These are phyloP conservation scores for Anthracocystis walkeri DNA, from an alignment of 1,284 basidiomycete genomes.

Conservation along the genomic window DNA sequence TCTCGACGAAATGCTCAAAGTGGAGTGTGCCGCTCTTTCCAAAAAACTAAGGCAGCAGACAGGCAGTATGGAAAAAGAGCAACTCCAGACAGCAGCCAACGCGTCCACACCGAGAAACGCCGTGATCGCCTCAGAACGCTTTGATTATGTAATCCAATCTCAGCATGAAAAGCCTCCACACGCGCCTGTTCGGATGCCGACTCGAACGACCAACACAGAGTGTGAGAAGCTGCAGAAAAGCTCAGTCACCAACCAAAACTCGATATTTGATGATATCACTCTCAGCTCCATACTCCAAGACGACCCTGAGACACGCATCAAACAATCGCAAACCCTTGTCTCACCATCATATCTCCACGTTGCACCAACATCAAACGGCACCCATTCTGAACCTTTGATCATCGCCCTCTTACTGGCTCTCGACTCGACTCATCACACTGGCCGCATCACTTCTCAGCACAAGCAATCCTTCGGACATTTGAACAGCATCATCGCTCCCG, in stretches of 20 bases:
- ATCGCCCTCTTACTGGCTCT: background rate
- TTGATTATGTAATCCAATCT: slow-evolving; percentile 14
- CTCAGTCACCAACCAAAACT: slow-evolving; percentile 8
- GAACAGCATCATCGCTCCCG: background rate
- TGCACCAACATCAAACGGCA: background rate
- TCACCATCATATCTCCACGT: background rate
- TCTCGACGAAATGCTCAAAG: slow-evolving; percentile 7
- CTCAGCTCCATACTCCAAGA: background rate
- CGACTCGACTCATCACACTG: background rate
- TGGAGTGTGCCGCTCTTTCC: slow-evolving; percentile 15
- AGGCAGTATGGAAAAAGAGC: slow-evolving; percentile 8
- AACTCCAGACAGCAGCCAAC: slow-evolving; percentile 4
- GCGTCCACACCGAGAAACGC: background rate
- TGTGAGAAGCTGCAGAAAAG: background rate
- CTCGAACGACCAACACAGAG: background rate
- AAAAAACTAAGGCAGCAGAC: slow-evolving; percentile 19
- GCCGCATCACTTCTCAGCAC: background rate
- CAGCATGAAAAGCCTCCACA: slow-evolving; percentile 2
- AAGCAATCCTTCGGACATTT: background rate
- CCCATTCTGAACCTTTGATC: background rate
- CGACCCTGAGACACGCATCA: background rate
- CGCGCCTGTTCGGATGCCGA: background rate
- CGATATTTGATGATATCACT: slow-evolving; percentile 4
- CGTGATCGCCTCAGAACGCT: background rate
- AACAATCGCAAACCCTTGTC: background rate